Base-by-base conservation (phyloP, 192 early-diverging fungal species). In the Podila epigama region DNA sequence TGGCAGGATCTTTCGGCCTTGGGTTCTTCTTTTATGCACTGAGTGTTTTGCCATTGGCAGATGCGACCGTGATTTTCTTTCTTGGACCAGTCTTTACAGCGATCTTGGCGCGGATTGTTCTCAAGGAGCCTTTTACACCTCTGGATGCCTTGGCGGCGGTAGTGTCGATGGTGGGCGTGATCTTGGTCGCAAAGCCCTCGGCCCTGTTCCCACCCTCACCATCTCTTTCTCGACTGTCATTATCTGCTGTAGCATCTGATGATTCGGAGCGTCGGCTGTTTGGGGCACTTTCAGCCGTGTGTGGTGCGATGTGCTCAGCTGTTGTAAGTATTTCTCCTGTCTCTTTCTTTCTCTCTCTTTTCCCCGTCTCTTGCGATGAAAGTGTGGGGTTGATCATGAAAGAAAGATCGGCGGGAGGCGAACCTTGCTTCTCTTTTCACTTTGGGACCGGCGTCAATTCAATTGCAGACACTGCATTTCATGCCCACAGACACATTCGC, bases 31-130 rank as follows among this genome's bases (percentile, higher is more conserved):
- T 93, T 68, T 92, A 86, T 60, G 88, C 87, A 3, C 62, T 93
- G 13, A 87, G 90, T 12, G 75, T 87, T 39, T 80, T 92, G 73
- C 86, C 90, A 4, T 68, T 93, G 48, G 92, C 86, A 1, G 93
- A 93, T 70, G 90, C 91, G 25, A 93, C 91, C 11, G 90, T 91
- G 4, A 78, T 93, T 10, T 95, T 93, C 62, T 95, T 93, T 65
- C 87, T 90, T 7, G 86, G 86, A 12, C 92, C 93, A 4, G 86
- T 87, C n/a, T 91, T 95, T 67, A 92, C 90, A 18, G 89, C 92
- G 0, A 68, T 94, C 27, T 69, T 92, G 55, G 93, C 89, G 0
- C 61, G 81, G 41, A 42, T 87, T 55, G 80, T 83, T 44, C 75
- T 94, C 1, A 81, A 83, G 22, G 93, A 94, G 62, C 81, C 86